A percentile compares a stretch with the other conserved stretches of the same genome.
Conservation (phyloP, 225 moss, liverwort and hornwort species). For the Sphagnum contortum region DNA sequence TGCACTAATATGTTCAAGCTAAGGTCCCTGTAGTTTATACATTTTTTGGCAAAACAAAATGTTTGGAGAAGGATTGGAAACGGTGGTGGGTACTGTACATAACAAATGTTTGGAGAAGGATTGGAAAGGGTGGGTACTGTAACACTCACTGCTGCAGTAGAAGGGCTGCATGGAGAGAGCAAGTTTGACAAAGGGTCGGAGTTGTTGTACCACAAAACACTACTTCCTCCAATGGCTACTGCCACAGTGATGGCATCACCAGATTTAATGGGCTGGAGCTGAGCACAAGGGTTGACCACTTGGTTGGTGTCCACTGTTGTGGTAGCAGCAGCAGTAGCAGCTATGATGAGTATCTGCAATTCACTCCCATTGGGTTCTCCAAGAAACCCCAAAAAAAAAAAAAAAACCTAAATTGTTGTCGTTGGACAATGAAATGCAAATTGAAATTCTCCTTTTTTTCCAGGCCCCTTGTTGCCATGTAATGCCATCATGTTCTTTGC, state of each 20-base stretch:
- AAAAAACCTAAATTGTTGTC: too few relatives aligned
- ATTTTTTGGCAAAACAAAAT: neutral
- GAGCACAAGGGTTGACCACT: slow-evolving; percentile 19
- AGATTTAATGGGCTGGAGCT: slow-evolving; percentile 8
- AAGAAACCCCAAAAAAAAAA: too few relatives aligned
- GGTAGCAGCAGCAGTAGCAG: too few relatives aligned
- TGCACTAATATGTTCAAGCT: neutral
- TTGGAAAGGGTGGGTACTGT: neutral
- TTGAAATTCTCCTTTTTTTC: too few relatives aligned
- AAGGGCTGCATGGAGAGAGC: slow-evolving; percentile 5
- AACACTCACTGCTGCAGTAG: slow-evolving; percentile 7
- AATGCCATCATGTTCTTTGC: too few relatives aligned
- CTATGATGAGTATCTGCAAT: too few relatives aligned
- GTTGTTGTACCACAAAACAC: slow-evolving; percentile 20
- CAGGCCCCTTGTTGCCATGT: too few relatives aligned
- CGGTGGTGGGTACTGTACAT: neutral
- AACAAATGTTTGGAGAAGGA: neutral
- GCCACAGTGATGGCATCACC: slow-evolving; percentile 26
- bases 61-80: neutral
- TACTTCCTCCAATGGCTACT: slow-evolving; percentile 20
- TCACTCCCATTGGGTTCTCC: too few relatives aligned
- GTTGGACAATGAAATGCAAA: too few relatives aligned
- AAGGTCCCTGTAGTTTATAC: neutral
- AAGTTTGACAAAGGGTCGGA: slow-evolving; percentile 6
- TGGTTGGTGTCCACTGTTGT: slow-evolving; percentile 11